Evolutionary conservation across 371 early-diverging fungal genomes (phyloP), one percentile per base, ranked within the genome.

Genomic region (Funneliformis caledonium): DNA sequence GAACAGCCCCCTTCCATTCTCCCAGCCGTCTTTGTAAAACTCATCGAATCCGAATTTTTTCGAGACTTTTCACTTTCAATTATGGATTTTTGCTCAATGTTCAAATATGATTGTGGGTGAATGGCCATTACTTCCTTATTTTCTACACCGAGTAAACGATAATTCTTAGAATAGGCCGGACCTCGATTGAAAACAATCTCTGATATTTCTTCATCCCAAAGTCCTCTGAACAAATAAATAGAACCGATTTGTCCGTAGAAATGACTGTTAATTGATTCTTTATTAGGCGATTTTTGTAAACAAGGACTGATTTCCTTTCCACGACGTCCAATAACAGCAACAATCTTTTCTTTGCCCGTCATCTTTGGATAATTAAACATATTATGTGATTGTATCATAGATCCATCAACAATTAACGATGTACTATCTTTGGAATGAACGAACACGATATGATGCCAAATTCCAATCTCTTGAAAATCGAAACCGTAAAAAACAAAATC

Each of bases 401-500:
- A 85, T 4, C 86, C 86, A 67, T 86, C 85, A 8, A 86, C 85
- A 82, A 86, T 84, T 52, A 86, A 79, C 10, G 72, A 70, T 60
- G 83, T 86, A 81, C 84, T 83, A 37, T 85, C 80, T 70, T 84
- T 85, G 60, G 84, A 77, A 60, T 86, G 86, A 0, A 85, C 86
- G 81, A 86, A 84, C 10, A 84, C 86, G 47, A 86, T 78, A 72
- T 86, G 86, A 59, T 85, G 86, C 86, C 86, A 86, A 22, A 84
- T 83, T 0, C 83, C 83, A 0, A 85, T 84, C 76, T 86, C 84
- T 31, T 84, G 82, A 79, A 86, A 86, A 62, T 85, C 84, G 47
- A 85, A 86, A 16, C 86, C 84, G 59, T 86, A 84, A 81, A 86
- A 86, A 50, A 86, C 86, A 81, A 85, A 86, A 65, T 86, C 86